phyloP scores from a whole-genome alignment of 768 basidiomycete species.

The Russula sp. region DNA sequence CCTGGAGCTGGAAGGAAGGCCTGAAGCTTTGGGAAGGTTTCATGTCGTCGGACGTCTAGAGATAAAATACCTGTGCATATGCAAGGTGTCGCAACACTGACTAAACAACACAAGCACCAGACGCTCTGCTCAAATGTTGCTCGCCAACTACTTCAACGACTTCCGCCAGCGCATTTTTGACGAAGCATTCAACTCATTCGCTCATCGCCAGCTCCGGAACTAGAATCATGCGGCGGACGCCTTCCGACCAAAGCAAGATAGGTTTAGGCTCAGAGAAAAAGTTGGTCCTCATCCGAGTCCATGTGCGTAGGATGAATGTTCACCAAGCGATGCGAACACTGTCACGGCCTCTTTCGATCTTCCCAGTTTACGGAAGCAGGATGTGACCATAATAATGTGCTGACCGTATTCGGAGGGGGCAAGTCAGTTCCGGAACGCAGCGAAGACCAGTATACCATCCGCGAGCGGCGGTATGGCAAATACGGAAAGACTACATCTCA shows the following conservation, averaged over 20 bases:
- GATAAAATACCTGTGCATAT: too few species aligned
- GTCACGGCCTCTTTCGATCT: too few species aligned
- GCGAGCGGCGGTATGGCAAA: background rate
- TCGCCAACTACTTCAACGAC: background rate
- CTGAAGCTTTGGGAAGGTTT: too few species aligned
- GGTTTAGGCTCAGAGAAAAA: too few species aligned
- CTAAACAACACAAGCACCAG: too few species aligned
- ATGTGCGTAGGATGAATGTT: too few species aligned
- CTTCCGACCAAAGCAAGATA: too few species aligned
- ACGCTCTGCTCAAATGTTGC: background rate
- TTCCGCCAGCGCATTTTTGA: background rate
- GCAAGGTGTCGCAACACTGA: too few species aligned
- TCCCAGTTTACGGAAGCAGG: background rate
- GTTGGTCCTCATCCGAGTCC: too few species aligned
- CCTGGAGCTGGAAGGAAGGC: too few species aligned
- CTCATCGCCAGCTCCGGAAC: background rate
- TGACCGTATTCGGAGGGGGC: background rate
- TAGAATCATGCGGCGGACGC: background rate
- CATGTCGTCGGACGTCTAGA: too few species aligned
- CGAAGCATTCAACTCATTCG: background rate
- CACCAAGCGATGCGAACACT: too few species aligned
- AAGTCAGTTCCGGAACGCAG: background rate
- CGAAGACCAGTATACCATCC: background rate
- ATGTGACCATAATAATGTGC: background rate
- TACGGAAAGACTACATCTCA: background rate